phyloP scores from a whole-genome alignment of 2,329 filamentous ascomycete species.

The Penicillium sp. region DNA sequence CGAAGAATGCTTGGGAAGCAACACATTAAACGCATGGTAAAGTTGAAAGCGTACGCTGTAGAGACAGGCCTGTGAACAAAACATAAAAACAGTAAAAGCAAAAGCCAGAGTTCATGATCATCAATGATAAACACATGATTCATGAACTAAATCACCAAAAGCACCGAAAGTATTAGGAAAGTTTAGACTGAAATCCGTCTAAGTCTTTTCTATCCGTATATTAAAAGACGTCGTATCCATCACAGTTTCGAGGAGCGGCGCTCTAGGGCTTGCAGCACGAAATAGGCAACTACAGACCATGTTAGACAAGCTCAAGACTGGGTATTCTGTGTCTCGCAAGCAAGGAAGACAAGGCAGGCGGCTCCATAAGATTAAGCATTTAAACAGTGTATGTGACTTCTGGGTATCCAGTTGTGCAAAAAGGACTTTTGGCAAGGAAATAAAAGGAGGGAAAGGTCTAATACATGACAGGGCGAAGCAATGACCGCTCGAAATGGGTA shows the following conservation, averaged over 20 bases:
- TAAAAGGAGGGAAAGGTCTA: background rate
- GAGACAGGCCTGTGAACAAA: too few species aligned
- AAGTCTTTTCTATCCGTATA: background rate
- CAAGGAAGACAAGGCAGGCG: background rate
- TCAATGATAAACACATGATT: background rate
- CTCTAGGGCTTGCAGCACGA: slow-evolving; percentile 31
- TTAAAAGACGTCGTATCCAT: slow-evolving; percentile 1
- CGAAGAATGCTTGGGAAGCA: too few species aligned
- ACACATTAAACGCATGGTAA: too few species aligned
- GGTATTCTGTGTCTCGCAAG: background rate
- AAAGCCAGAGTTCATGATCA: background rate
- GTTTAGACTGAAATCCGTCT: background rate
- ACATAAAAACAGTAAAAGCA: too few species aligned
- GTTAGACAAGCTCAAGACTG: slow-evolving; percentile 1
- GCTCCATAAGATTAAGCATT: background rate
- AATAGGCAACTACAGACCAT: slow-evolving; percentile 29
- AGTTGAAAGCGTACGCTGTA: too few species aligned
- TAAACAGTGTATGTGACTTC: background rate
- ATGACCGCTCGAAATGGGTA: slow-evolving; percentile 7
- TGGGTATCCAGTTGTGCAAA: background rate
- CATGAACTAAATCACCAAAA: background rate
- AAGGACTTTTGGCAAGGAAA: background rate
- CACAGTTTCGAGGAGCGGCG: slow-evolving; percentile 33
- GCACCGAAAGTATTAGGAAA: background rate
- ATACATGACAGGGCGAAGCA: background rate